Conservation (phyloP, 305 asterid genomes). For the Andrographis paniculata region DNA sequence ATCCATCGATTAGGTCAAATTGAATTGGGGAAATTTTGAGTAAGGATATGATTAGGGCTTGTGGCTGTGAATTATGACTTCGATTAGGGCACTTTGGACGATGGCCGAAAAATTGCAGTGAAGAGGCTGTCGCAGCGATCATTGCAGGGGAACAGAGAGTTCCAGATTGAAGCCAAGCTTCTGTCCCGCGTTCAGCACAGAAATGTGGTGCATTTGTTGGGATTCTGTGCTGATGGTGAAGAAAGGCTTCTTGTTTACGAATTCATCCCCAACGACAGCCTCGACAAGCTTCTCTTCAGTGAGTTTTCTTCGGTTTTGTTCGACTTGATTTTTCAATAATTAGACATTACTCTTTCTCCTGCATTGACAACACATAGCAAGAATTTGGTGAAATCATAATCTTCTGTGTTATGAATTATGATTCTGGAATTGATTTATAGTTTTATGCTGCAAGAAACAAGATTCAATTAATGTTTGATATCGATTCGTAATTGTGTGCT, state of each 20-base stretch:
- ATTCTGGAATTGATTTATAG: too few species aligned
- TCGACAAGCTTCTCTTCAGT: constrained; percentile 92
- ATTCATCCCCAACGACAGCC: constrained; percentile 72
- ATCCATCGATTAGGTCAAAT: not conserved
- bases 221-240: constrained; percentile 55
- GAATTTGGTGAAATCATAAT: too few species aligned
- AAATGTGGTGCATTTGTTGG: constrained; percentile 87
- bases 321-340: not conserved
- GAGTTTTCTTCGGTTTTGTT: constrained; percentile 24
- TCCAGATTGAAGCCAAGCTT: constrained; percentile 77
- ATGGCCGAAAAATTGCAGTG: constrained; percentile 84
- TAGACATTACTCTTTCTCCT: not conserved
- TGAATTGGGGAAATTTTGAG: constrained; percentile 42
- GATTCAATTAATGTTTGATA: too few species aligned
- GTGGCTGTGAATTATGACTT: constrained; percentile 11
- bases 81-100: constrained; percentile 63
- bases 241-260: constrained; percentile 90
- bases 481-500: too few species aligned
- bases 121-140: constrained; percentile 79
- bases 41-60: constrained; percentile 12
- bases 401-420: too few species aligned
- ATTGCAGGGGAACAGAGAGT: constrained; percentile 74
- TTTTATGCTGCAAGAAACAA: too few species aligned
- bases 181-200: constrained; percentile 84
- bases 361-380: not conserved